These are phyloP conservation scores for Termitomyces sp. DNA, from an alignment of 768 basidiomycete species.

Conservation along the genomic window DNA sequence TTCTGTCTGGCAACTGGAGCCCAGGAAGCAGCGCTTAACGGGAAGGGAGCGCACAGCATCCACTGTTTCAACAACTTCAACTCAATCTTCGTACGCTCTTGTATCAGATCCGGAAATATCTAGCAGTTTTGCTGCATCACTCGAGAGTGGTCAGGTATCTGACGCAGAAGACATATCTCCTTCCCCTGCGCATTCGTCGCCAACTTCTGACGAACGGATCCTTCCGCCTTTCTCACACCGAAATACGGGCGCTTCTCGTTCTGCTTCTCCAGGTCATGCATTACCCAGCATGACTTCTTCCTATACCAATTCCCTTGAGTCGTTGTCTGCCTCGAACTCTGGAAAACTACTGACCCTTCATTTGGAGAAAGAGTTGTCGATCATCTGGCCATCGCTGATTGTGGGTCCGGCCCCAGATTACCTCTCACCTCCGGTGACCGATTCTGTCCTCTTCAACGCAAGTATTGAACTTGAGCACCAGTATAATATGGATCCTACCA, in stretches of 20 bases:
- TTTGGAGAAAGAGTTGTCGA: constrained; percentile 72
- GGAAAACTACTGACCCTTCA: constrained; percentile 75
- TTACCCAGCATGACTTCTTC: constrained; percentile 62
- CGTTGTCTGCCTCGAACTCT: constrained; percentile 49
- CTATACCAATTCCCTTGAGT: constrained; percentile 70
- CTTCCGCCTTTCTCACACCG: constrained; percentile 24
- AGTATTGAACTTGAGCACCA: constrained; percentile 51
- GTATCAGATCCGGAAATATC: constrained; percentile 84
- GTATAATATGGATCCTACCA: constrained; percentile 87
- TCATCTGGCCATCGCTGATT: constrained; percentile 80
- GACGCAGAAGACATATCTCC: constrained; percentile 62
- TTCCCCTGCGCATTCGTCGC: constrained; percentile 61
- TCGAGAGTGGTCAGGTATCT: constrained; percentile 69
- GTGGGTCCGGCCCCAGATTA: constrained; percentile 68
- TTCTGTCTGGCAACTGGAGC: constrained; percentile 79
- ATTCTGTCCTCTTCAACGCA: constrained; percentile 49
- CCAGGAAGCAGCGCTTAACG: constrained; percentile 47
- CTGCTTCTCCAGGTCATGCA: constrained; percentile 51
- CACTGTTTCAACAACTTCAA: constrained; percentile 68
- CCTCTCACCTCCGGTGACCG: constrained; percentile 46
- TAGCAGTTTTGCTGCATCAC: constrained; percentile 78
- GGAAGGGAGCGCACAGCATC: constrained; percentile 72
- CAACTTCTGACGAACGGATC: constrained; percentile 50
- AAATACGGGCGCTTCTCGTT: constrained; percentile 38
- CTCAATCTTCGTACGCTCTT: constrained; percentile 76